Evolutionary conservation across 352 stramenopile genomes (phyloP).

Genomic region (Phytophthora vignae): DNA sequence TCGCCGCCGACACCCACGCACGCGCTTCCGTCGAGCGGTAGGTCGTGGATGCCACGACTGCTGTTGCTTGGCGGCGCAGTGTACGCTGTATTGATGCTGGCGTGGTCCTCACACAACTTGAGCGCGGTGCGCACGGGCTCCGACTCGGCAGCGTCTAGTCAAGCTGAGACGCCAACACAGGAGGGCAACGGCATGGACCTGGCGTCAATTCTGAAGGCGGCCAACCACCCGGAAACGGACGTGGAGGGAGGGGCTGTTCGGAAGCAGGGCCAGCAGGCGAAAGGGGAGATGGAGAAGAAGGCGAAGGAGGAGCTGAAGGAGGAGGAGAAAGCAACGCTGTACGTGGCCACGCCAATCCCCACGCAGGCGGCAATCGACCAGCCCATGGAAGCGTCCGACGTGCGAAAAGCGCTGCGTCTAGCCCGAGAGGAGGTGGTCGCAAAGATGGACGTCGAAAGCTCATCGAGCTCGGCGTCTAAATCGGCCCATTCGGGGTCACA

Average conservation of each 20-base stretch:
- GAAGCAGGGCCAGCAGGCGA: background rate
- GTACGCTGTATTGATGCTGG: slow-evolving; percentile 33
- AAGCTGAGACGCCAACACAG: background rate
- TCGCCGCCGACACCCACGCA: slow-evolving; percentile 3
- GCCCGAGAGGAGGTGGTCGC: slow-evolving; percentile 26
- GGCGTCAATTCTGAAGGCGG: slow-evolving; percentile 20
- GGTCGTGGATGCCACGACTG: slow-evolving; percentile 29
- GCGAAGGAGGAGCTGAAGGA: background rate
- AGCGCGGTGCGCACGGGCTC: slow-evolving; percentile 12
- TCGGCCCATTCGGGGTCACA: slow-evolving; percentile 4
- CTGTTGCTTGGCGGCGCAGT: slow-evolving; percentile 28
- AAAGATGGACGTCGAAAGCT: slow-evolving; percentile 23
- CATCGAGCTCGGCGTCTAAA: slow-evolving; percentile 1
- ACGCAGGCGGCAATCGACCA: slow-evolving; percentile 29
- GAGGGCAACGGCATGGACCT: slow-evolving; percentile 19
- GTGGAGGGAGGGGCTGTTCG: background rate
- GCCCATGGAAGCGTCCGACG: slow-evolving; percentile 28
- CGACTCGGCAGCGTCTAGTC: slow-evolving; percentile 8
- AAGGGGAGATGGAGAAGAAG: background rate
- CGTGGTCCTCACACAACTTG: slow-evolving; percentile 38
- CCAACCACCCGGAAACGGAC: slow-evolving; percentile 21
- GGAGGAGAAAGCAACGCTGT: background rate
- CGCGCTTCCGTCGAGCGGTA: slow-evolving; percentile 10
- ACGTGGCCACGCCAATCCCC: slow-evolving; percentile 13
- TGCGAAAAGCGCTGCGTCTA: slow-evolving; percentile 23